These are phyloP conservation scores for Collybia sp. DNA, from an alignment of 768 basidiomycete genomes.

Conservation along the genomic window DNA sequence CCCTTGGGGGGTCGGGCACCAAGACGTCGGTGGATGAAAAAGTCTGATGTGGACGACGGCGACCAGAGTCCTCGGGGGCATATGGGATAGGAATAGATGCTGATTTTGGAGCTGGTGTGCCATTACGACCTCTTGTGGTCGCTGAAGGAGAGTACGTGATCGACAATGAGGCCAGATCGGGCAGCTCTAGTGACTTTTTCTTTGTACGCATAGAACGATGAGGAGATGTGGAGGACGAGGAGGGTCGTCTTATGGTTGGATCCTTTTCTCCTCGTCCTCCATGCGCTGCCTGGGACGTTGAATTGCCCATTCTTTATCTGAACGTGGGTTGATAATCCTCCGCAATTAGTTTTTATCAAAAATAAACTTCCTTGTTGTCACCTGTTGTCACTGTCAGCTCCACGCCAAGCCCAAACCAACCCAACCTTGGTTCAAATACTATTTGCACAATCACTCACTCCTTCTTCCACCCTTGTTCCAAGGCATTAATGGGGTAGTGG, in stretches of 20 bases:
- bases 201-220: constrained; percentile 62
- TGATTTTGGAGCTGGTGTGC: constrained; percentile 21
- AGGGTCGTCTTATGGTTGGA: constrained; percentile 7
- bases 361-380: too few relatives aligned
- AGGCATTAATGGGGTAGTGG: constrained; percentile 53
- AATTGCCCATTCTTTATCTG: neutral
- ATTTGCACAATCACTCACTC: too few relatives aligned
- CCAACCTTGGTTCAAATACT: too few relatives aligned
- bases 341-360: too few relatives aligned
- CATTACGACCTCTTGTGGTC: constrained; percentile 6
- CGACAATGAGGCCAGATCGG: constrained; percentile 52
- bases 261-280: too few relatives aligned
- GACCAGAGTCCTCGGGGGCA: constrained; percentile 17
- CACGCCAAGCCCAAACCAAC: too few relatives aligned
- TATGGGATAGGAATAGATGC: constrained; percentile 36
- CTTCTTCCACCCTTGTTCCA: too few relatives aligned
- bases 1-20: constrained; percentile 10
- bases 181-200: constrained; percentile 73
- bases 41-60: constrained; percentile 18
- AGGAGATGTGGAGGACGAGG: constrained; percentile 38
- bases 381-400: too few relatives aligned
- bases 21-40: constrained; percentile 25
- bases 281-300: neutral
- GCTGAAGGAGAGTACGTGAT: constrained; percentile 14
- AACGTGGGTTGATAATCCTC: too few relatives aligned